These are phyloP conservation scores for Mrakia blollopis DNA, from an alignment of 768 basidiomycete species.

Conservation along the genomic window DNA sequence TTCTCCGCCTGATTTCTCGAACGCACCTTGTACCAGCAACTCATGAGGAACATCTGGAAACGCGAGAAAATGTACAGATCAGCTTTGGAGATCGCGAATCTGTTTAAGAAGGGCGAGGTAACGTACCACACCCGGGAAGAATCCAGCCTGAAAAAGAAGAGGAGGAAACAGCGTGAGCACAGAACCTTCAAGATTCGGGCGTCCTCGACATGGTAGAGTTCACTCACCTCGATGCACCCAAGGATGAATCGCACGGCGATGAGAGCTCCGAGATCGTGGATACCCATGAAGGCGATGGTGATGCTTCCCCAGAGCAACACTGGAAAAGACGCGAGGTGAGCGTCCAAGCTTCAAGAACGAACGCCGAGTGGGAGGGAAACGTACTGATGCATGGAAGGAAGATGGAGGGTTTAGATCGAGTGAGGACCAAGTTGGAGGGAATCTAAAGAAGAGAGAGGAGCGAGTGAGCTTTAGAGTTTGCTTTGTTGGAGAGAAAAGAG, in stretches of 20 bases:
- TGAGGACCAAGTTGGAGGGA: conserved; percentile 29
- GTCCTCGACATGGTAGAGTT: no score
- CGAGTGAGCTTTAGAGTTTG: not conserved
- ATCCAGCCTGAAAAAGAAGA: conserved; percentile 37
- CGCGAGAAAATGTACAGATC: no score
- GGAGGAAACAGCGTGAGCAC: no score
- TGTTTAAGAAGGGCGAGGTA: no score
- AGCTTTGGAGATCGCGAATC: no score
- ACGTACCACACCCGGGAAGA: conserved; percentile 37
- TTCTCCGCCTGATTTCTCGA: conserved; percentile 21
- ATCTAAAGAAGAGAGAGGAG: not conserved
- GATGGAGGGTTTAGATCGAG: conserved; percentile 30
- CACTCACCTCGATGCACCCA: conserved; percentile 39
- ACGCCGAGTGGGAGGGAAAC: no score
- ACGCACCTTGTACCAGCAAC: conserved; percentile 38
- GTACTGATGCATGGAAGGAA: conserved; percentile 25
- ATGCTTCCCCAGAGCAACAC: conserved; percentile 17
- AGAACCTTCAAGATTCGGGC: no score
- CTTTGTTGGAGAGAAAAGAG: not conserved
- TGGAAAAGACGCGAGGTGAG: not conserved
- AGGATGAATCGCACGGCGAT: conserved; percentile 32
- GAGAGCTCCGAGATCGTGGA: not conserved
- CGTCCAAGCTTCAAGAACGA: not conserved
- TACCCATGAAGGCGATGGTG: not conserved
- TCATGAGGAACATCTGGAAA: not conserved